A percentile compares a stretch with the other conserved stretches of the same genome.
phyloP scores from a whole-genome alignment of 2,329 filamentous ascomycete species.

The Cladophialophora chaetospira region DNA sequence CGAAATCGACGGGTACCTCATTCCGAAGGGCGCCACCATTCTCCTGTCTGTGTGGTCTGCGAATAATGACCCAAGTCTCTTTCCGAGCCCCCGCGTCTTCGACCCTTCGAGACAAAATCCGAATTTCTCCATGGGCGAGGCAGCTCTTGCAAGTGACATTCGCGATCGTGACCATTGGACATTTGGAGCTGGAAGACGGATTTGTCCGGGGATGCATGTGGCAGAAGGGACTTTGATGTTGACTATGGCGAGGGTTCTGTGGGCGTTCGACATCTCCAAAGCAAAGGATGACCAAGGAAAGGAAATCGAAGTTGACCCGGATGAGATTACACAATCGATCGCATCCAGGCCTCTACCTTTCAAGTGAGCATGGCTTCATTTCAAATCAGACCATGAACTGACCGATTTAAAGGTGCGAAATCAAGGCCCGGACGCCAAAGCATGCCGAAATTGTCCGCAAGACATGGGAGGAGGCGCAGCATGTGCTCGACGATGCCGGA shows the following conservation, averaged over 20 bases:
- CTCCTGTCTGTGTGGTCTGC: conserved; percentile 33
- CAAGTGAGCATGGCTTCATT: not conserved
- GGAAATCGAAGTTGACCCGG: conserved; percentile 42
- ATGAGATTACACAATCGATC: conserved; percentile 47
- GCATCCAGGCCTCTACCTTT: conserved; percentile 30
- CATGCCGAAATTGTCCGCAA: conserved; percentile 5
- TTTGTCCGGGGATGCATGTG: conserved; percentile 53
- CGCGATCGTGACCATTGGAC: conserved; percentile 18
- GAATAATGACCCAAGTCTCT: conserved; percentile 35
- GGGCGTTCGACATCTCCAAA: conserved; percentile 43
- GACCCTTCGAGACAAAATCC: conserved; percentile 36
- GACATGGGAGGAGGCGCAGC: conserved; percentile 3
- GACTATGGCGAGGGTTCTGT: conserved; percentile 53
- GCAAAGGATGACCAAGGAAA: conserved; percentile 32
- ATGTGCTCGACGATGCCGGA: conserved; percentile 1
- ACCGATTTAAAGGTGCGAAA: not conserved
- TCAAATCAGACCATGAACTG: not conserved
- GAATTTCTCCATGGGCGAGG: conserved; percentile 39
- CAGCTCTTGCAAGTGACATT: conserved; percentile 27
- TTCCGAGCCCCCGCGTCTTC: conserved; percentile 37
- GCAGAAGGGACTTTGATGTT: conserved; percentile 54
- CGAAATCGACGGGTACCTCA: conserved; percentile 28
- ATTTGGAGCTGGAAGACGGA: conserved; percentile 48
- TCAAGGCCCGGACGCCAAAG: conserved; percentile 2
- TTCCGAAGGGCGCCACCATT: conserved; percentile 30